Evolutionary conservation across 2,329 filamentous ascomycete species (phyloP), one percentile per base, ranked within the genome.

Genomic region (Xylaria sp.): DNA sequence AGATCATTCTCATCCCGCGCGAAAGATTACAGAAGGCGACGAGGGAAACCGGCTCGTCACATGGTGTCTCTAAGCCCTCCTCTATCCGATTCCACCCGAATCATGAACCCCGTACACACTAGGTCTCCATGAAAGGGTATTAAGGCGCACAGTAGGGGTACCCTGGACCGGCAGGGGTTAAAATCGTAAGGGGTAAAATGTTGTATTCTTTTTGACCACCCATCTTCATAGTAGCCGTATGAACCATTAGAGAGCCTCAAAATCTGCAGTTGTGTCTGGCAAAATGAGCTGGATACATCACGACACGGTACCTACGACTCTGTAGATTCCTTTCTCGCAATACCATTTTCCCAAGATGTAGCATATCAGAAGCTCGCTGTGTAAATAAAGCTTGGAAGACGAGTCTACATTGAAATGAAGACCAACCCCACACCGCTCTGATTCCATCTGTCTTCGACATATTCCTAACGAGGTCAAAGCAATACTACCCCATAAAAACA

Each of bases 61-160:
- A 25, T 2, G 50, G 60, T 56, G 48, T 60, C 28, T 59, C 52
- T 39, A 20, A 28, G 58, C 18, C 56, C 34, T 57, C 15, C 34
- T 44, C 20, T 58, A 46, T 57, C 65, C 59, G 65, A 46, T 51
- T 63, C 52, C 32, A 52, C 52, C 65, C 59, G 52, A 58, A 44
- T 44, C 58, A 48, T 25, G 32, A 20, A 52, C 23, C 25, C 50
- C 20, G 20, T 13, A 23, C 23, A 44, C 34, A 15, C 37, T 25
- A 8, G 34, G 34, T 37, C 12, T 51, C 46, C 25, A 25, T 23
- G 34, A 20, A 7, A 25, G 50, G 32, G 23, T 46, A 46, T 65
- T 34, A 34, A 55, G 50, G 10, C 10, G 50, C 50, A 18, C 18
- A 41, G 32, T 58, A 52, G 50, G n/a, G 58, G 41, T 55, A 23